Evolutionary conservation across 2,329 filamentous ascomycete species (phyloP), one percentile per base, ranked within the genome.

Genomic region (Aureobasidium sp.): DNA sequence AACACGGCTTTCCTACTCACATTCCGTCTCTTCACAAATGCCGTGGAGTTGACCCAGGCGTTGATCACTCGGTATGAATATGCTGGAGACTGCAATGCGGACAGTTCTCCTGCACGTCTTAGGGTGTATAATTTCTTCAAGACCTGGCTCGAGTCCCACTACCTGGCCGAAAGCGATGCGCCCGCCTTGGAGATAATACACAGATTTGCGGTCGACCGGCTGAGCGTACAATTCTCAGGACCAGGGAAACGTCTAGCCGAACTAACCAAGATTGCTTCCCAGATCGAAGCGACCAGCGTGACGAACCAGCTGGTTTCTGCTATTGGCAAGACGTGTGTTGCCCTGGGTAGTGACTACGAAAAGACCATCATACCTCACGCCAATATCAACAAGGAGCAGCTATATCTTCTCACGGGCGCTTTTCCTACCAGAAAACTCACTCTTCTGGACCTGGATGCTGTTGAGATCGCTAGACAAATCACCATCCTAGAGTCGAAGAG

Each of bases 121-220:
- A 86, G 94, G 57, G 91, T 97, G 1, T 97, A 95, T 79, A 97
- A 99, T 72, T 87, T 91, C 62, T 91, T 99, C 81, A 99, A 99
- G 75, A 89, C 90, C 45, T 99, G 94, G 94, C 79, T 99, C 22
- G 94, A 97, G 77, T 94, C 89, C 7, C 91, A 99, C 75, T 99
- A 94, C 93, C 86, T 89, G 52, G 85, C 90, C 66, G 85, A 91
- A 63, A 86, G 87, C 12, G 94, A 99, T 72, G 84, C 84, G 59
- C 82, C 85, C 14, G 91, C 92, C 1, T 79, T 99, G 9, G 79
- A 82, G 0, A 78, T 89, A 53, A 95, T 99, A 65, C 81, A 88
- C 37, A 80, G 84, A 1, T 99, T 99, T 74, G 91, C 93, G 2
- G 84, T 87, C 67, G 82, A 83, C 51, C 88, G 88, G 66, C 81